Base-by-base conservation (phyloP, 768 basidiomycete species). In the Paxillus ammoniavirescens region DNA sequence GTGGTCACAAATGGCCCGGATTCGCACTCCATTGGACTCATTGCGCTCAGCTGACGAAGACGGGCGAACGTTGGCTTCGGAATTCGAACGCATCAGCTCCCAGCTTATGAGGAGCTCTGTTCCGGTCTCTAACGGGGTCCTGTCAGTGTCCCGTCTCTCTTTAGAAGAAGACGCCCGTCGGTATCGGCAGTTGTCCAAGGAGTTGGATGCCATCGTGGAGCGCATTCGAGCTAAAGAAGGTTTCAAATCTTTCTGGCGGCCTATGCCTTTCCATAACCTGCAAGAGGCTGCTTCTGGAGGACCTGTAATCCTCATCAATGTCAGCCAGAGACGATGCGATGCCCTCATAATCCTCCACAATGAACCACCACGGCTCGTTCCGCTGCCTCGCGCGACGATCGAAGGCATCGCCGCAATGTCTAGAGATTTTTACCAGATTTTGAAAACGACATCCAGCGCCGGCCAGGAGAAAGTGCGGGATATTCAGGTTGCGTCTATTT, bases 291-390 rank as follows among this genome's bases (percentile, higher is more conserved):
- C 70, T 3, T 45, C 52, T 1, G 61, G 55, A 2, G 73, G 72
- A 3, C 72, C 73, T 5, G 64, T 73, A n/a, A 68, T 75, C 17
- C 52, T 78, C 14, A 60, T 77, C 43, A 77, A 76, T 37, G 54
- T 66, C 23, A 58, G 63, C 52, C 23, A 31, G 9, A 52, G 26
- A 35, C 62, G 72, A n/a, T 77, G 73, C 36, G 73, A 78, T 52
- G 75, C 73, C 0, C 26, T 78, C 26, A 69, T 75, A 12, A 60
- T 76, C 21, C 40, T 62, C n/a, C 40, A 60, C 10, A 53, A 58
- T 9, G 53, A 52, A 8, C 33, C 58, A 2, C 67, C 65, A 0
- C 60, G 53, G 36, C 57, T 57, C 18, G 54, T 67, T 5, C 58
- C 62, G 8, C 65, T 67, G 33, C 57, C 55, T 0, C 14, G 50